phyloP scores from a whole-genome alignment of 306 rosid genomes.

The Lagenaria siceraria region DNA sequence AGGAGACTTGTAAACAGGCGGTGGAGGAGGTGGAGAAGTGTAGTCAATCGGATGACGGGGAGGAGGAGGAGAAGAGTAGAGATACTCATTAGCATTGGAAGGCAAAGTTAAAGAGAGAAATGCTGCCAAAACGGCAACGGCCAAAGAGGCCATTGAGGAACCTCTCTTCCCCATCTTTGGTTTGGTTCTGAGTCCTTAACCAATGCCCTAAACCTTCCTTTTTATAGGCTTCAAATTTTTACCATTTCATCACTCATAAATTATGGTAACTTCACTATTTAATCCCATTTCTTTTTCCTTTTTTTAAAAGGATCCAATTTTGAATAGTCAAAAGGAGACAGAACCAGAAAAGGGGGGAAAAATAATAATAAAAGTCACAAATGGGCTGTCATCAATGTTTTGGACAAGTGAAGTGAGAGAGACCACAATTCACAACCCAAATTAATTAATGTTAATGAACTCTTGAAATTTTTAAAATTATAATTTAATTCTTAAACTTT shows the following conservation, averaged over 20 bases:
- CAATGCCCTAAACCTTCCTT: background rate
- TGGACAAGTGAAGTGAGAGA: background rate
- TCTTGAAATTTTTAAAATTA: no score
- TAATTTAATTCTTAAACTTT: no score
- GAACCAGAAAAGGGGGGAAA: background rate
- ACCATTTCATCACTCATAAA: background rate
- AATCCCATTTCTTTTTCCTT: background rate
- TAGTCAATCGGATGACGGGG: background rate
- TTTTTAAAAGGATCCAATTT: conserved; percentile 1
- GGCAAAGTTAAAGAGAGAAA: background rate
- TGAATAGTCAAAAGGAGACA: conserved; percentile 3
- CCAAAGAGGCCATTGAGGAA: conserved; percentile 10
- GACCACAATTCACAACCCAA: background rate
- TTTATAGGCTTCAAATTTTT: background rate
- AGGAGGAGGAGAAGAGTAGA: conserved; percentile 5
- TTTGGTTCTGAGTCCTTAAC: background rate
- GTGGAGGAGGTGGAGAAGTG: background rate
- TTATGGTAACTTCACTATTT: background rate
- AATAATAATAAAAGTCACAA: background rate
- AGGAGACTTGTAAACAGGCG: background rate
- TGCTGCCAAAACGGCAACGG: background rate
- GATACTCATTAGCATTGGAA: background rate
- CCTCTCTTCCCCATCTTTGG: background rate
- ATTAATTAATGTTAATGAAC: background rate
- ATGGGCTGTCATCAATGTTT: background rate